A percentile compares a stretch with the other conserved stretches of the same genome.
These are phyloP conservation scores for Stagonosporopsis chrysanthemi DNA, from an alignment of 2,329 filamentous ascomycete genomes.

Conservation along the genomic window DNA sequence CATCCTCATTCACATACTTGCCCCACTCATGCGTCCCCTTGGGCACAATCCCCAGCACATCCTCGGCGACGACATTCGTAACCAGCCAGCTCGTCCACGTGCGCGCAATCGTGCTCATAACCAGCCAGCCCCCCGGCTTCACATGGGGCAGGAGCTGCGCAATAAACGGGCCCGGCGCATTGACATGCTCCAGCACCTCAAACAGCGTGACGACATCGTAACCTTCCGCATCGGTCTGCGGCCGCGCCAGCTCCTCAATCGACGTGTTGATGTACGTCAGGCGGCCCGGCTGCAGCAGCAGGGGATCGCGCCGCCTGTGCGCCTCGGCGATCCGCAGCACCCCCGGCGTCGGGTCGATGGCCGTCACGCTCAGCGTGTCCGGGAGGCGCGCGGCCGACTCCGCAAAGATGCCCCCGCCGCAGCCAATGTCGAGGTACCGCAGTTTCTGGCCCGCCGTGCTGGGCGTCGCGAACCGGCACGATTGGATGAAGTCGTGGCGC, in stretches of 20 bases:
- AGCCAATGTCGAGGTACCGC: constrained; percentile 88
- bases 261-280: constrained; percentile 77
- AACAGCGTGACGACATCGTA: constrained; percentile 89
- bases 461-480: constrained; percentile 18
- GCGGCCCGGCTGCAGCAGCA: constrained; percentile 62
- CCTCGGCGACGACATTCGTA: constrained; percentile 91
- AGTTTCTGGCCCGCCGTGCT: constrained; percentile 52
- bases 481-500: constrained; percentile 71
- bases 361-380: constrained; percentile 70
- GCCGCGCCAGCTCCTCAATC: constrained; percentile 70
- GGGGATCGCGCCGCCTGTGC: constrained; percentile 78
- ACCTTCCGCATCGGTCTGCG: constrained; percentile 45
- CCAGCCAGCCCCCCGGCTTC: constrained; percentile 88
- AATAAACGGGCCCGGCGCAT: constrained; percentile 76
- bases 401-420: constrained; percentile 95
- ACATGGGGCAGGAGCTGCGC: constrained; percentile 76
- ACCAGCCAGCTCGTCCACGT: constrained; percentile 90
- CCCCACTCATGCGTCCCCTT: constrained; percentile 94
- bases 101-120: constrained; percentile 90
- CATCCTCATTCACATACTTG: constrained; percentile 90
- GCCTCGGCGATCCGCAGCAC: constrained; percentile 77
- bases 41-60: constrained; percentile 85
- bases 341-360: constrained; percentile 78
- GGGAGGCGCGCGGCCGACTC: constrained; percentile 79
- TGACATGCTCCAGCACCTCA: constrained; percentile 94